Conservation (phyloP, 768 basidiomycete species). For the Russula sp. region DNA sequence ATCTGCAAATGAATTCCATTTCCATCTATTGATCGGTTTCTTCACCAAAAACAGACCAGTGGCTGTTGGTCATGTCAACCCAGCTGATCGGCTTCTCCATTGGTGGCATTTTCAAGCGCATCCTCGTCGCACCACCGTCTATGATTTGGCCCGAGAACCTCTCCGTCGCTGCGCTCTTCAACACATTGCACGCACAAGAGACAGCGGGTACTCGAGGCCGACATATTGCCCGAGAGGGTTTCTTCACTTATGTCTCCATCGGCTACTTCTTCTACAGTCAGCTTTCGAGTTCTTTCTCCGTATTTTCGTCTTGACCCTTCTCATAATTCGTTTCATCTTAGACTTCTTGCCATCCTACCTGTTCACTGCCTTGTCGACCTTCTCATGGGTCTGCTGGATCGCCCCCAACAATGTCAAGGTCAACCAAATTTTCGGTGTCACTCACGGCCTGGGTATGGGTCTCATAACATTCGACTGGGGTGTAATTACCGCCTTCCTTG, state of each 20-base stretch:
- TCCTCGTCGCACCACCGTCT: constrained; percentile 41
- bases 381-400: constrained; percentile 59
- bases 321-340: background rate
- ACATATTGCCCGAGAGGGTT: constrained; percentile 48
- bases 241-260: constrained; percentile 43
- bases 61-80: constrained; percentile 39
- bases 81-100: constrained; percentile 40
- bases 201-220: constrained; percentile 40
- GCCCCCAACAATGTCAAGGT: constrained; percentile 60
- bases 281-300: constrained; percentile 56
- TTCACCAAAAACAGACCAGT: constrained; percentile 27
- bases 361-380: constrained; percentile 29
- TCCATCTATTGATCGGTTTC: background rate
- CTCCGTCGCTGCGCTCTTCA: constrained; percentile 41
- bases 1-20: background rate
- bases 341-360: constrained; percentile 15
- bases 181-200: constrained; percentile 36
- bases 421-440: constrained; percentile 71
- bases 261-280: constrained; percentile 40
- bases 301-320: constrained; percentile 36
- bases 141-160: constrained; percentile 44
- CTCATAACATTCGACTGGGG: constrained; percentile 80
- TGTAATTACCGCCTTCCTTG: constrained; percentile 58
- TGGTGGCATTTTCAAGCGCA: constrained; percentile 40
- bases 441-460: constrained; percentile 45